Conservation (phyloP, 306 rosid species). For the Fragaria iinumae region DNA sequence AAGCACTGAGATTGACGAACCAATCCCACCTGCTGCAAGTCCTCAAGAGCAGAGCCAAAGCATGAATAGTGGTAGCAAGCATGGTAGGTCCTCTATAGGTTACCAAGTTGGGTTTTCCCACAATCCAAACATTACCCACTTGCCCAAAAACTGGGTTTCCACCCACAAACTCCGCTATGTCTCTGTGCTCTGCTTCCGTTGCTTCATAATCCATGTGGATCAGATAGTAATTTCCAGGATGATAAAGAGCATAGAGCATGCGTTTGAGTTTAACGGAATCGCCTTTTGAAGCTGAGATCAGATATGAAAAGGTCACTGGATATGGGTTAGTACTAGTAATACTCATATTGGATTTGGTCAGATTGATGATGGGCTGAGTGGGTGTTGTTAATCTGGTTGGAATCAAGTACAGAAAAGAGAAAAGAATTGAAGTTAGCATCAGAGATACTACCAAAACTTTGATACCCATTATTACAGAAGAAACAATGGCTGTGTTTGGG, state of each 20-base stretch:
- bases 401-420: constrained; percentile 43
- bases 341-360: constrained; percentile 22
- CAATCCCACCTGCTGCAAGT: constrained; percentile 69
- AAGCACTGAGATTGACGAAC: constrained; percentile 94
- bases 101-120: constrained; percentile 72
- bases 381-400: constrained; percentile 62
- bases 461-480: constrained; percentile 48
- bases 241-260: constrained; percentile 57
- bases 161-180: constrained; percentile 48
- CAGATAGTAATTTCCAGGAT: constrained; percentile 81
- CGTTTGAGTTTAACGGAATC: constrained; percentile 60
- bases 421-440: constrained; percentile 45
- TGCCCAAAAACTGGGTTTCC: constrained; percentile 54
- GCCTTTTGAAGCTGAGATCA: constrained; percentile 83
- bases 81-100: constrained; percentile 94
- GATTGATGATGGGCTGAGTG: constrained; percentile 37
- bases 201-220: constrained; percentile 81
- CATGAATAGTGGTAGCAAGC: constrained; percentile 93
- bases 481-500: neutral
- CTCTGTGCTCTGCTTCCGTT: constrained; percentile 51
- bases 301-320: constrained; percentile 67
- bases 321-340: constrained; percentile 28
- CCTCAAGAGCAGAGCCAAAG: constrained; percentile 69
- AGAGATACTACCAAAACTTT: constrained; percentile 49
- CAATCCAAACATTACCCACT: constrained; percentile 84